Base-by-base conservation (phyloP, 2,329 filamentous ascomycete genomes). In the Fusarium nelsonii region DNA sequence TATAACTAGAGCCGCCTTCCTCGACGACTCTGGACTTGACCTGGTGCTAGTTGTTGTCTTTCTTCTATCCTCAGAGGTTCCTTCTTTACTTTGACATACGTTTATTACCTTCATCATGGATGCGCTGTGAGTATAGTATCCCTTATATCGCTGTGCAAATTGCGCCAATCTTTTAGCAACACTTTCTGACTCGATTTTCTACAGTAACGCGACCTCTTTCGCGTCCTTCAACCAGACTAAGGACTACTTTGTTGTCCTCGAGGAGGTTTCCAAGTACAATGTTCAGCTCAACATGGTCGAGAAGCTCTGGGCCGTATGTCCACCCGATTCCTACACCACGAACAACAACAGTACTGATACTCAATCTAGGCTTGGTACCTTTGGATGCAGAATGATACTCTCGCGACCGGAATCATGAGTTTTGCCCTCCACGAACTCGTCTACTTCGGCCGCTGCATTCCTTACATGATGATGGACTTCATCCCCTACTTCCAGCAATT, bases 331-430 rank as follows among this genome's bases (percentile, higher is more conserved):
- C 41, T 32, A 58, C 30, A 45, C 69, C 34, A 60, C 43, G 41
- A 52, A 41, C 16, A 33, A 33, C 48, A 58, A 28, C 62, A 45
- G 69, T 54, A 63, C 64, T 70, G 63, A 75, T 62, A 45, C 30
- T n/a, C 7, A 30, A 55, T 20, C n/a, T 49, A 89, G 81, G 90
- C 94, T 40, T 98, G 94, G 95, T 99, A 99, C 80, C 88, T 95
- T 16, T 99, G 90, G 87, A 97, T 98, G 91, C 93, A 97, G 80
- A 99, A 99, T 80, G 96, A 99, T 82, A 91, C 92, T 56, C 90
- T 99, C 67, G 96, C 96, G 63, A 99, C 96, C 5, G 96, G 96
- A 65, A 96, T 99, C 84, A 91, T 98, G 92, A 97, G 94, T 75
- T 99, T 99, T 80, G 82, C 91, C 73, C 93, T 98, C 88, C 96